Percentiles rank a stretch among this genome's conserved stretches.
These are phyloP conservation scores for Acanthamoeba culbertsoni DNA, from an alignment of 208 protist species.

Conservation along the genomic window DNA sequence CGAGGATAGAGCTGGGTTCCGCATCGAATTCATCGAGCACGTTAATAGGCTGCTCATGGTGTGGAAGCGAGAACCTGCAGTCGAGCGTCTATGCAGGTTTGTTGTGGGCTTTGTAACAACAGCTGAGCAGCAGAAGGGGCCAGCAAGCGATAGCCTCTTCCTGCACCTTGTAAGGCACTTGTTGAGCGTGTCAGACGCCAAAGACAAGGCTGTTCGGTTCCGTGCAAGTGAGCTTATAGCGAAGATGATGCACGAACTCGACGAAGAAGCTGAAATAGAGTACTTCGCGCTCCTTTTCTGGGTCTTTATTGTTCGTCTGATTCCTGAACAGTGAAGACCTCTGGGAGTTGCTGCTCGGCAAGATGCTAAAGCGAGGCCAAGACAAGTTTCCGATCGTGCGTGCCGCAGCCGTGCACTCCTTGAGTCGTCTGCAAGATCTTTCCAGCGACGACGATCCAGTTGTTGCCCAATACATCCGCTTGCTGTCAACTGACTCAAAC, in stretches of 20 bases:
- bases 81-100: constrained; percentile 16
- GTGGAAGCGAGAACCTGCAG: constrained; percentile 23
- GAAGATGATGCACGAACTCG: background rate
- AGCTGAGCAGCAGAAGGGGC: background rate
- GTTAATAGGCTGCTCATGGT: background rate
- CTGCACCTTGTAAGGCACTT: background rate
- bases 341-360: background rate
- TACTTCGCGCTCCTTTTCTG: background rate
- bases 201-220: constrained; percentile 31
- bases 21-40: background rate
- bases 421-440: constrained; percentile 1
- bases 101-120: background rate
- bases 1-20: background rate
- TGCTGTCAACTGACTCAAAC: background rate
- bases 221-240: background rate
- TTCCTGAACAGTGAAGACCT: background rate
- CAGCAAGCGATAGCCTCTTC: background rate
- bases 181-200: background rate
- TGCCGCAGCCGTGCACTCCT: background rate
- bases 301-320: background rate
- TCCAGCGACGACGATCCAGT: background rate
- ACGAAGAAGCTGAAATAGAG: constrained; percentile 44
- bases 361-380: background rate
- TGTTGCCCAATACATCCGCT: background rate
- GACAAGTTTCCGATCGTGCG: constrained; percentile 34